Evolutionary conservation across 2,329 filamentous ascomycete species (phyloP), one percentile per base, ranked within the genome.

Genomic region (Taxawa tesnikishii): DNA sequence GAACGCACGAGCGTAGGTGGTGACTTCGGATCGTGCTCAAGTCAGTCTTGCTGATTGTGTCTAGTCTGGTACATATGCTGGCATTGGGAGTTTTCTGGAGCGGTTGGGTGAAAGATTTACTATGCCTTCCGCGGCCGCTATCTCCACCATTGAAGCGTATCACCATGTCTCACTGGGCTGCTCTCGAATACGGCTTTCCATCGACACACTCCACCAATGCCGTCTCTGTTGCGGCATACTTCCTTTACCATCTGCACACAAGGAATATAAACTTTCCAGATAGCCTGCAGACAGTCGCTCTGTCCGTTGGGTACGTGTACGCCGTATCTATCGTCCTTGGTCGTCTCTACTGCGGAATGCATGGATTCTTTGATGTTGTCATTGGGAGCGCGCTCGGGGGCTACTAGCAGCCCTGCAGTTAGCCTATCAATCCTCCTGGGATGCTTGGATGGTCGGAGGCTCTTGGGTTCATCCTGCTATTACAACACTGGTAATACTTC

Each of bases 191-290:
- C 53, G 90, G 90, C 13, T 96, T 96, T 46, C 90, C 90, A 0
- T 94, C 87, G 6, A 96, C 90, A 0, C 90, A 98, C 55, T 94
- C 87, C 10, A 90, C 90, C 29, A 98, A 98, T 55, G 90, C 90
- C 2, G 82, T 96, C 5, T 94, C 88, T 0, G 88, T 96, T 11
- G 83, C 85, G 21, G 70, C 93, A 4, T 94, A 94, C 54, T 77
- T 71, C 17, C 63, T 96, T 6, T 68, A 87, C 33, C 65, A 77
- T 28, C 62, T 96, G 12, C 71, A 70, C 41, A 70, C 70, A 76
- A 34, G 63, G 70, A 12, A 62, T 83, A 33, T 44, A 41, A 6
- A 37, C 59, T 69, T 18, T 60, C 73, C 3, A 60, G 69, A 49
- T 40, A 39, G 25, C 16, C 12, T 48, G 9, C 36, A 45, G 8